Percentiles rank a stretch among this genome's conserved stretches.
phyloP scores from a whole-genome alignment of 768 basidiomycete genomes.

The Tephrocybe rancida region DNA sequence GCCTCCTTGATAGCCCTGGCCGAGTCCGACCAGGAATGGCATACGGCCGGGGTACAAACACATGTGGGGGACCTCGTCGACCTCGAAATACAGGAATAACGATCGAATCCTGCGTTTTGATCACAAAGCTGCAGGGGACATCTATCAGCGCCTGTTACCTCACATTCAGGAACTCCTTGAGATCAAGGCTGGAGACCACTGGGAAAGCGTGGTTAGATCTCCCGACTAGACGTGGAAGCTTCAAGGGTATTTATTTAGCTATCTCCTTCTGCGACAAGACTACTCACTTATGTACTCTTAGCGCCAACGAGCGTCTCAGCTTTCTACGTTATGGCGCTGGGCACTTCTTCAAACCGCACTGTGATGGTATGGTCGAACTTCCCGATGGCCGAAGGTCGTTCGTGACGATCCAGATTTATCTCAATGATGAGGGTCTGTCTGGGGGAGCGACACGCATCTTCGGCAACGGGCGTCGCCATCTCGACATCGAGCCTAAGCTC shows the following conservation, averaged over 20 bases:
- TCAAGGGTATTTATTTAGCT: too few species aligned
- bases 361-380: slow-evolving; percentile 37
- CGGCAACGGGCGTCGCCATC: slow-evolving; percentile 15
- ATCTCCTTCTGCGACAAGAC: neutral
- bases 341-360: slow-evolving; percentile 42
- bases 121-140: slow-evolving; percentile 23
- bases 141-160: slow-evolving; percentile 33
- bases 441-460: slow-evolving; percentile 46
- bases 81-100: slow-evolving; percentile 34
- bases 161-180: slow-evolving; percentile 34
- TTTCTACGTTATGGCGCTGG: slow-evolving; percentile 47
- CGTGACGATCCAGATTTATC: slow-evolving; percentile 47
- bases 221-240: too few species aligned
- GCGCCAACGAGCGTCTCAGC: slow-evolving; percentile 45
- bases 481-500: slow-evolving; percentile 39
- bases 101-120: slow-evolving; percentile 35
- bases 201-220: too few species aligned
- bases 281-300: slow-evolving; percentile 11
- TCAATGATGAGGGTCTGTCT: slow-evolving; percentile 37
- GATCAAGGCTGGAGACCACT: slow-evolving; percentile 26
- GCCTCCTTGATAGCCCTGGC: slow-evolving; percentile 30
- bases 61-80: slow-evolving; percentile 25
- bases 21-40: slow-evolving; percentile 29
- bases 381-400: slow-evolving; percentile 39
- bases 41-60: slow-evolving; percentile 32